These are phyloP conservation scores for Chamaecyparis obtusa DNA, from an alignment of 75 land plant species.

Conservation along the genomic window DNA sequence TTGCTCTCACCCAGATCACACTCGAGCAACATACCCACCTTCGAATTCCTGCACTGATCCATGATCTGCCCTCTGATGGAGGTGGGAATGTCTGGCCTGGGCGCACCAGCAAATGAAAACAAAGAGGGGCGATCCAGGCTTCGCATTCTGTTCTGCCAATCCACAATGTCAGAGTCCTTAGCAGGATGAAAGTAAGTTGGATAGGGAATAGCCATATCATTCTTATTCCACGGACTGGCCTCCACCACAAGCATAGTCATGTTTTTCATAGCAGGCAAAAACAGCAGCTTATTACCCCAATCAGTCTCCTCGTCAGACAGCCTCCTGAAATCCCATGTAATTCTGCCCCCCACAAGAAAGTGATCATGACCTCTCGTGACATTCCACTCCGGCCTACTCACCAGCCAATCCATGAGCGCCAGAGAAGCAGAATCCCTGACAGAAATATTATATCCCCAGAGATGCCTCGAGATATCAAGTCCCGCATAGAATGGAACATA, in stretches of 20 bases:
- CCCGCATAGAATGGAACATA: slow-evolving; percentile 98
- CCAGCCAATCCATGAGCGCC: slow-evolving; percentile 72
- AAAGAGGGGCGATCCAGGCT: slow-evolving; percentile 52
- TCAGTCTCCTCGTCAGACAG: slow-evolving; percentile 62
- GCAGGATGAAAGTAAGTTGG: slow-evolving; percentile 99
- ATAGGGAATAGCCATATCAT: slow-evolving; percentile 93
- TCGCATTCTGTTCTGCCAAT: slow-evolving; percentile 82
- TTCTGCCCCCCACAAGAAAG: slow-evolving; percentile 92
- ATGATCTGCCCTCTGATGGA: slow-evolving; percentile 94
- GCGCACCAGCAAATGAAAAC: slow-evolving; percentile 95
- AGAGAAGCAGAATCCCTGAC: slow-evolving; percentile 68
- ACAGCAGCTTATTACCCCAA: slow-evolving; percentile 97
- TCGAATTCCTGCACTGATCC: slow-evolving; percentile 69
- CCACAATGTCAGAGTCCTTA: slow-evolving; percentile 61
- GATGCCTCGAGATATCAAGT: slow-evolving; percentile 76
- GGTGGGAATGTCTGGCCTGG: slow-evolving; percentile 58
- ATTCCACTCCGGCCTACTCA: slow-evolving; percentile 69
- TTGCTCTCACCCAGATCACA: slow-evolving; percentile 84
- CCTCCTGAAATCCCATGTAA: slow-evolving; percentile 98
- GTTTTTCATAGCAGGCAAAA: slow-evolving; percentile 79
- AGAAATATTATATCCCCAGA: slow-evolving; percentile 82
- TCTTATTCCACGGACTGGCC: slow-evolving; percentile 86
- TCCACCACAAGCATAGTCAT: slow-evolving; percentile 96
- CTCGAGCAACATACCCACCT: slow-evolving; percentile 64
- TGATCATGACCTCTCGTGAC: slow-evolving; percentile 83